Evolutionary conservation across 2,329 filamentous ascomycete species (phyloP).

Genomic region (Aureobasidium leucospermi): DNA sequence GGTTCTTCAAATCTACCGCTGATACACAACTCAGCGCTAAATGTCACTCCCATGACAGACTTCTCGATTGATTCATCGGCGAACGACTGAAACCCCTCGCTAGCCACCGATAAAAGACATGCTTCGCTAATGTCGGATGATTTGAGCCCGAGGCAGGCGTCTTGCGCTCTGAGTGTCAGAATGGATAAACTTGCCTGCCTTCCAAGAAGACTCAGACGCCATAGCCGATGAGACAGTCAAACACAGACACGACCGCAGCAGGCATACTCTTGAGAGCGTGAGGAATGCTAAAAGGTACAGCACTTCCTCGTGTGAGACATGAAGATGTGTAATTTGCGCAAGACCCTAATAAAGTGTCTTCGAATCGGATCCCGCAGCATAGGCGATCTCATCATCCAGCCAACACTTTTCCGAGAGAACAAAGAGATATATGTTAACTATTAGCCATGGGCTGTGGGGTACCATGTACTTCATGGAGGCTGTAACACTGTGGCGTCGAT

Average conservation of each 20-base stretch:
- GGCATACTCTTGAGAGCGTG: background rate
- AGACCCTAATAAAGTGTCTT: background rate
- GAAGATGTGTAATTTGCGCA: background rate
- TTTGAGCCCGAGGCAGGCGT: too few species aligned
- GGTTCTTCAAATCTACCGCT: background rate
- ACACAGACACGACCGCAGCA: background rate
- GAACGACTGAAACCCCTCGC: background rate
- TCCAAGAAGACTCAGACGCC: background rate
- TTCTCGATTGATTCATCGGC: background rate
- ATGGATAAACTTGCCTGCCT: background rate
- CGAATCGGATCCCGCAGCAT: background rate
- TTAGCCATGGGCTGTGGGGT: background rate
- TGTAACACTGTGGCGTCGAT: constrained; percentile 1
- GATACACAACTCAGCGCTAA: background rate
- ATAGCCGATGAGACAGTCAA: background rate
- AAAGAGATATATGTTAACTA: background rate
- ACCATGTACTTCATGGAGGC: background rate
- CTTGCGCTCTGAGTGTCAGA: too few species aligned
- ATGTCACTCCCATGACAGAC: background rate
- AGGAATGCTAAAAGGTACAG: background rate
- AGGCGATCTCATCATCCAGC: background rate
- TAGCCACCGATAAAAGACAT: background rate
- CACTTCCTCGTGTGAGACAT: background rate
- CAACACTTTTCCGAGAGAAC: background rate
- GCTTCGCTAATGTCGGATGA: too few species aligned